These are phyloP conservation scores for Starmerella tilneyi DNA, from an alignment of 805 yeast species.

Conservation along the genomic window DNA sequence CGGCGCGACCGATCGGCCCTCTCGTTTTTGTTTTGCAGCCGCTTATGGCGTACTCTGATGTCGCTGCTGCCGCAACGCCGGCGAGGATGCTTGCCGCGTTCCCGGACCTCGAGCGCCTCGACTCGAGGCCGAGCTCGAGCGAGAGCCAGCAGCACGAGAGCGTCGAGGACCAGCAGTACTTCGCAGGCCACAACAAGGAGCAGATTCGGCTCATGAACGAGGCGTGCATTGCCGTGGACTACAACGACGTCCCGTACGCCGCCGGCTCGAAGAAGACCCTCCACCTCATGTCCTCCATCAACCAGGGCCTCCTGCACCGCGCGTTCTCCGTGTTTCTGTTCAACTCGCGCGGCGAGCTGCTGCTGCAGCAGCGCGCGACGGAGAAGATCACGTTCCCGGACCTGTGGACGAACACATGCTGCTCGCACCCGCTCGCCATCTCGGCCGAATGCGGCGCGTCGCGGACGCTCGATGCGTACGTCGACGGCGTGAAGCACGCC, in stretches of 20 bases:
- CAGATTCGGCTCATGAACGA: constrained; percentile 94
- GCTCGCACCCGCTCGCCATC: constrained; percentile 91
- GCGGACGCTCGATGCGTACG: constrained; percentile 43
- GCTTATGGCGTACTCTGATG: constrained; percentile 17
- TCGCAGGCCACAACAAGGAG: constrained; percentile 83
- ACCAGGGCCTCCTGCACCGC: constrained; percentile 79
- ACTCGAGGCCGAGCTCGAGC: constrained; percentile 23
- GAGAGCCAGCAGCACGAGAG: constrained; percentile 15
- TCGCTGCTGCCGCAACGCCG: constrained; percentile 22
- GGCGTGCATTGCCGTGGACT: constrained; percentile 85
- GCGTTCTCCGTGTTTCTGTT: constrained; percentile 94
- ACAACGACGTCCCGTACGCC: constrained; percentile 77
- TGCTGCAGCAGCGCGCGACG: constrained; percentile 89
- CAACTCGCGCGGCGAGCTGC: constrained; percentile 60
- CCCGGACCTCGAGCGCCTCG: constrained; percentile 27
- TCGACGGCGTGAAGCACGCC: constrained; percentile 73
- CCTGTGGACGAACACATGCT: constrained; percentile 98
- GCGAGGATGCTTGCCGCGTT: constrained; percentile 24
- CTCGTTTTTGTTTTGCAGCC: constrained; percentile 1
- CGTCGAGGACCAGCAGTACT: constrained; percentile 35
- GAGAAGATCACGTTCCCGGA: constrained; percentile 95
- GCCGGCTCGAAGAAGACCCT: constrained; percentile 90
- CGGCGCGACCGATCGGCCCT: not conserved
- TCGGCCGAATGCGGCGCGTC: constrained; percentile 62
- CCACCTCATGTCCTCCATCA: constrained; percentile 70